These are phyloP conservation scores for Colletotrichum coccodes DNA, from an alignment of 2,329 filamentous ascomycete species.

Conservation along the genomic window DNA sequence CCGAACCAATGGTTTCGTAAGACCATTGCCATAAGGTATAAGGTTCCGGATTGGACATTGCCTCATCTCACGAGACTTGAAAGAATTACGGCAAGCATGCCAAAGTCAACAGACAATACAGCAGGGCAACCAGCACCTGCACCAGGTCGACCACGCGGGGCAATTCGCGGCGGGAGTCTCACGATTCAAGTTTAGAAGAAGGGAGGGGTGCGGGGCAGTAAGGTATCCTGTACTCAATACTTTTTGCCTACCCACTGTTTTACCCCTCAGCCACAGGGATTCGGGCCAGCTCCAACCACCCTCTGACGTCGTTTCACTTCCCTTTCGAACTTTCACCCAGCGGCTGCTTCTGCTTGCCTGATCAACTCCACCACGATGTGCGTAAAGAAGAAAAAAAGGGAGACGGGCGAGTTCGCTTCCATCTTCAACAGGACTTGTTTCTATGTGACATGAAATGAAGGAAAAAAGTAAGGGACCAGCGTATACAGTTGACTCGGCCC, in stretches of 20 bases:
- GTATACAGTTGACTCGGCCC: not conserved
- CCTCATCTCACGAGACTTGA: not conserved
- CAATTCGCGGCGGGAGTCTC: not conserved
- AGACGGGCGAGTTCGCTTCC: too few relatives aligned
- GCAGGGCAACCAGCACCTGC: not conserved
- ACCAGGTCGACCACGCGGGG: constrained; percentile 2
- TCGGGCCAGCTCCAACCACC: constrained; percentile 5
- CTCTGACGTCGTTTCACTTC: constrained; percentile 11
- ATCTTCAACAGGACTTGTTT: too few relatives aligned
- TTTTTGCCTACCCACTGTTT: not conserved
- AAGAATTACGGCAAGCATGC: not conserved
- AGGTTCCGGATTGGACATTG: not conserved
- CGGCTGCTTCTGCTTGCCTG: not conserved
- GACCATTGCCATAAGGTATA: not conserved
- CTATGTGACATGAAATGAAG: not conserved
- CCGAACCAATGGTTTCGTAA: not conserved
- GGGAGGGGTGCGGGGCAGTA: constrained; percentile 8
- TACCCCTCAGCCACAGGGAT: constrained; percentile 26
- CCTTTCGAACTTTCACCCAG: not conserved
- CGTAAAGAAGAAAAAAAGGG: not conserved
- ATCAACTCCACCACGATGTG: not conserved
- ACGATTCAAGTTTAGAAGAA: constrained; percentile 1
- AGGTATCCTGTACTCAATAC: not conserved
- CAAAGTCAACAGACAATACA: not conserved
- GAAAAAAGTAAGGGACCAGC: not conserved